phyloP scores from a whole-genome alignment of 176 grass and related monocot genomes.

The Tuctoria greenei region DNA sequence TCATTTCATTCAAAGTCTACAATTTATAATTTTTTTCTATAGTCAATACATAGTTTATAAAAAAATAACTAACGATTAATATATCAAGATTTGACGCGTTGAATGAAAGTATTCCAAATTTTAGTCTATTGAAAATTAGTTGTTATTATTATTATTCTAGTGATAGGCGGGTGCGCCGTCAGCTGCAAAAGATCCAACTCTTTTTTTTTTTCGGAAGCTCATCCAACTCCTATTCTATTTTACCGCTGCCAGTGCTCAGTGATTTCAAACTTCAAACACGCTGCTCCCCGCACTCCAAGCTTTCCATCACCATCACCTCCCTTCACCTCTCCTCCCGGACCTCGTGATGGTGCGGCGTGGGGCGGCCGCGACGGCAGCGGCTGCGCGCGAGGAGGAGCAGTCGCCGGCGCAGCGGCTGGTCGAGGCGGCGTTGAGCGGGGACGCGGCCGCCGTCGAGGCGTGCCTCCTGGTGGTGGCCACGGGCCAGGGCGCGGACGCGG shows the following conservation, averaged over 20 bases:
- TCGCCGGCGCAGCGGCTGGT: slow-evolving; percentile 41
- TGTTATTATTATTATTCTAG: no score
- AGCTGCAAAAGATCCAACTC: background rate
- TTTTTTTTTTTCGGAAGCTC: no score
- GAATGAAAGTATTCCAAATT: no score
- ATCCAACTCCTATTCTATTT: no score
- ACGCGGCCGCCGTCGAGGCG: slow-evolving; percentile 26
- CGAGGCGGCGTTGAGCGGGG: slow-evolving; percentile 39
- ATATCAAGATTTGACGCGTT: no score
- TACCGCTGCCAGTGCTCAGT: background rate
- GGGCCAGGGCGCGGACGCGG: background rate
- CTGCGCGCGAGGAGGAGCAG: slow-evolving; percentile 30
- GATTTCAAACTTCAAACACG: background rate
- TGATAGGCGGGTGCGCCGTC: background rate
- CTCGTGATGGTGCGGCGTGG: slow-evolving; percentile 31
- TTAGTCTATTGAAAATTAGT: no score
- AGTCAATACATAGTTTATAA: no score
- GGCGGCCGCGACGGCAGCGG: slow-evolving; percentile 32
- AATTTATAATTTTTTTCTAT: no score
- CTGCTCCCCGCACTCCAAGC: background rate
- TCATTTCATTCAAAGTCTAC: no score
- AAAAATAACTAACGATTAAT: no score
- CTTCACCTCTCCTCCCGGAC: background rate
- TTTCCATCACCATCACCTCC: background rate
- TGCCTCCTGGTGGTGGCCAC: slow-evolving; percentile 10